Percentiles rank a stretch among this genome's conserved stretches.
These are phyloP conservation scores for Pachyrhizus erosus DNA, from an alignment of 306 rosid genomes.

Conservation along the genomic window DNA sequence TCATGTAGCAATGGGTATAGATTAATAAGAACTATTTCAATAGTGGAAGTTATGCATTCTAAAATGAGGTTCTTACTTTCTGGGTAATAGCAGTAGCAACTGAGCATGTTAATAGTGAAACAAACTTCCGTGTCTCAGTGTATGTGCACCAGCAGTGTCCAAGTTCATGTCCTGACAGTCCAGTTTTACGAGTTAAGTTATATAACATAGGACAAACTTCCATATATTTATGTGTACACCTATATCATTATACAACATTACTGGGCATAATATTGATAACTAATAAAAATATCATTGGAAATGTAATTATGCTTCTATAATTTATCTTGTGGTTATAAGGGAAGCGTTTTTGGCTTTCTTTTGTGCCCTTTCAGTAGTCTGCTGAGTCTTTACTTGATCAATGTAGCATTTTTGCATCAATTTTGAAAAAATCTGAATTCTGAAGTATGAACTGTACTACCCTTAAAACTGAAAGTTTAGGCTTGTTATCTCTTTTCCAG, in stretches of 20 bases:
- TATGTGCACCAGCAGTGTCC: background rate
- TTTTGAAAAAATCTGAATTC: background rate
- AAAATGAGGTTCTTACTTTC: background rate
- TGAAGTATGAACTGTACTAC: background rate
- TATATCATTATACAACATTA: background rate
- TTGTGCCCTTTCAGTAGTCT: background rate
- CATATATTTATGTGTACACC: background rate
- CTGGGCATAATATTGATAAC: background rate
- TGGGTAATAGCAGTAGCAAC: background rate
- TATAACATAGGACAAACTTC: constrained; percentile 17
- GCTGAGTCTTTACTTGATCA: background rate
- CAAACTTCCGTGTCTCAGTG: background rate
- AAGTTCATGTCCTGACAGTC: background rate
- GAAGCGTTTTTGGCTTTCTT: background rate
- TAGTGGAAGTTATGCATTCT: constrained; percentile 23
- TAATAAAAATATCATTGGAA: background rate
- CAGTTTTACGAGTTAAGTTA: background rate
- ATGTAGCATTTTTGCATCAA: background rate
- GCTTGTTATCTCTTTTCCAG: background rate
- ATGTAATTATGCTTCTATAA: background rate
- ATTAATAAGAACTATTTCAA: background rate
- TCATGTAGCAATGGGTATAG: background rate
- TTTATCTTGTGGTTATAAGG: background rate
- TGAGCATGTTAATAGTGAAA: background rate
- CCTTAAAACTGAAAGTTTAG: background rate